Conservation (phyloP, 2,329 filamentous ascomycete genomes). For the Cadophora gregata region DNA sequence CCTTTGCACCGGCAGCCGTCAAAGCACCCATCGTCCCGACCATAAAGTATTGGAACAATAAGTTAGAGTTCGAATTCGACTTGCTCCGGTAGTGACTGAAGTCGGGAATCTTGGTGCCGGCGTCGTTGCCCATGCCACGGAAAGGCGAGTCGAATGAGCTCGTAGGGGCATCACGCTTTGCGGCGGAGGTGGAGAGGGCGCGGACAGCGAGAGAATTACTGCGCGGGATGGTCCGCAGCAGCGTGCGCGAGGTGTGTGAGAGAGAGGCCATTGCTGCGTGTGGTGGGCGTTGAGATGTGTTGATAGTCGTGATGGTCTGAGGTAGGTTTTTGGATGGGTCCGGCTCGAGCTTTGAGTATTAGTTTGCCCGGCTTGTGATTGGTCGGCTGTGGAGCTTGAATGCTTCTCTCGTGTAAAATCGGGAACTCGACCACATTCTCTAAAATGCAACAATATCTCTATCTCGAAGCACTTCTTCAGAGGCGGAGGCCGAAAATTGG, state of each 20-base stretch:
- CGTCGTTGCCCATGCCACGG: conserved; percentile 55
- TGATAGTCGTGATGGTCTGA: conserved; percentile 6
- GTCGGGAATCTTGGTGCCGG: conserved; percentile 78
- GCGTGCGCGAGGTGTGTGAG: conserved; percentile 69
- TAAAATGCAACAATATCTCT: background rate
- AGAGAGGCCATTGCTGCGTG: conserved; percentile 68
- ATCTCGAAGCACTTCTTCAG: too few relatives aligned
- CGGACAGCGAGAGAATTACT: conserved; percentile 52
- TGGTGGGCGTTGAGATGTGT: conserved; percentile 21
- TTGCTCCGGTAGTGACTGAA: conserved; percentile 87
- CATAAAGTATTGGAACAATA: conserved; percentile 83
- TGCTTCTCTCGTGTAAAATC: conserved; percentile 15
- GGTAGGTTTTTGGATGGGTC: conserved; percentile 19
- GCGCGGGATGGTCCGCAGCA: conserved; percentile 64
- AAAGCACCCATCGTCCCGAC: conserved; percentile 86
- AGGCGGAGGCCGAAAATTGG: too few relatives aligned
- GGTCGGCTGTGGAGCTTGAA: conserved; percentile 11
- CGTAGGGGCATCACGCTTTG: conserved; percentile 39
- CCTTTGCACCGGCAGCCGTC: conserved; percentile 93
- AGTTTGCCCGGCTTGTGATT: conserved; percentile 13
- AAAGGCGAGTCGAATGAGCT: conserved; percentile 66
- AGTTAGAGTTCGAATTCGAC: conserved; percentile 72
- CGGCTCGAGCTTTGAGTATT: conserved; percentile 17
- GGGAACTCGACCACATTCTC: conserved; percentile 9
- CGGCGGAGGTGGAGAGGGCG: conserved; percentile 57